phyloP scores from a whole-genome alignment of 108 stramenopile genomes.

The Conticribra guillardii region DNA sequence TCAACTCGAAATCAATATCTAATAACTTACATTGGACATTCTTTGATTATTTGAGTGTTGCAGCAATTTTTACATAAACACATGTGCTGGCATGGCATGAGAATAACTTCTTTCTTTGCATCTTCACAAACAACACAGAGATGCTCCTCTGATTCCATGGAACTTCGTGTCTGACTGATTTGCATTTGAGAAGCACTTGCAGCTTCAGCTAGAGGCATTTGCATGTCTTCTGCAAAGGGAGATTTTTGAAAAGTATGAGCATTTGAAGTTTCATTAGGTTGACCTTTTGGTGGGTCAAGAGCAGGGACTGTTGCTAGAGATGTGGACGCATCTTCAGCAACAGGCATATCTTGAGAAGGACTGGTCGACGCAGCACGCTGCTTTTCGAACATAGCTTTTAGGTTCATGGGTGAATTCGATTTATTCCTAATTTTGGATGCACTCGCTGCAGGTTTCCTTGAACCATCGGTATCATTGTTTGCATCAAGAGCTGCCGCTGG shows the following conservation, averaged over 20 bases:
- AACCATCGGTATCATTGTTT: neutral
- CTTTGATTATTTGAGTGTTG: constrained; percentile 28
- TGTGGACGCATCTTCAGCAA: constrained; percentile 7
- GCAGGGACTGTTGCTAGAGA: neutral
- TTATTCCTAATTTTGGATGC: constrained; percentile 13
- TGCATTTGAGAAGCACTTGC: neutral
- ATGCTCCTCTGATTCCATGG: constrained; percentile 20
- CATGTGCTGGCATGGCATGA: constrained; percentile 47
- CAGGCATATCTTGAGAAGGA: constrained; percentile 8
- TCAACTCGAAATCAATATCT: neutral
- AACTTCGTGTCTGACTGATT: neutral
- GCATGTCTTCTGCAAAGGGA: neutral
- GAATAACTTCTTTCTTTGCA: constrained; percentile 35
- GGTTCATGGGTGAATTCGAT: constrained; percentile 12
- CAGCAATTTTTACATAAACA: constrained; percentile 40
- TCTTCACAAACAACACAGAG: constrained; percentile 51
- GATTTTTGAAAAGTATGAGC: too few relatives aligned
- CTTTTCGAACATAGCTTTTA: constrained; percentile 39
- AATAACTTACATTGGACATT: constrained; percentile 36
- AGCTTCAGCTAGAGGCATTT: neutral
- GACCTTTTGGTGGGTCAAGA: neutral
- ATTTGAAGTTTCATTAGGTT: too few relatives aligned
- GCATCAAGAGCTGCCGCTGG: neutral
- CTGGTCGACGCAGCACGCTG: constrained; percentile 21
- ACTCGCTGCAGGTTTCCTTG: constrained; percentile 6